These are phyloP conservation scores for Sclerotinia minor DNA, from an alignment of 2,329 filamentous ascomycete species.

Conservation along the genomic window DNA sequence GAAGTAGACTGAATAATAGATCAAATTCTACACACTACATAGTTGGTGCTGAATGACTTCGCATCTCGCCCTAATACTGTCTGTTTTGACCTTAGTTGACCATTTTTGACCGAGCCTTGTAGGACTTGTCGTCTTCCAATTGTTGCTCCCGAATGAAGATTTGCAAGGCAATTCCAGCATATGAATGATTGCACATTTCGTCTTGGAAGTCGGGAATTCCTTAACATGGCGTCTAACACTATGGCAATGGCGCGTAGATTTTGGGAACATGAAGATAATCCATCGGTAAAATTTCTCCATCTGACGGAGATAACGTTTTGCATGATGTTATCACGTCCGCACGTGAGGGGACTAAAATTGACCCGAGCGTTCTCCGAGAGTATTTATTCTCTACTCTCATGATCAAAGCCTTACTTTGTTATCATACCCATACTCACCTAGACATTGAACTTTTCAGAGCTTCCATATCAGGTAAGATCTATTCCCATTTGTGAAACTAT, in stretches of 20 bases:
- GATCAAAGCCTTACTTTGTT: too few relatives aligned
- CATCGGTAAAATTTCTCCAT: conserved; percentile 14
- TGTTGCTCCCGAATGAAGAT: conserved; percentile 19
- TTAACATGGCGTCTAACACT: conserved; percentile 33
- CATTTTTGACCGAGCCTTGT: neutral
- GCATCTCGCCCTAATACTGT: neutral
- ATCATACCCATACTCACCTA: neutral
- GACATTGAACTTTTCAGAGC: neutral
- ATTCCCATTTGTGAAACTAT: conserved; percentile 8
- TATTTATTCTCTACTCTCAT: neutral
- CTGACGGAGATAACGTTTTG: neutral
- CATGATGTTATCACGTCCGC: conserved; percentile 11
- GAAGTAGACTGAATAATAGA: neutral
- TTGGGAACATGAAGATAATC: neutral
- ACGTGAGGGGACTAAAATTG: neutral
- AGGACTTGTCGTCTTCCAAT: neutral
- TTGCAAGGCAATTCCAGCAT: conserved; percentile 37
- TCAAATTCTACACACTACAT: neutral
- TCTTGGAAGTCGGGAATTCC: conserved; percentile 25
- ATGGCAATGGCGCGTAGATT: conserved; percentile 4
- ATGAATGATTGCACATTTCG: conserved; percentile 29
- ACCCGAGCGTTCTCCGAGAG: neutral
- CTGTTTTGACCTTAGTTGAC: conserved; percentile 2
- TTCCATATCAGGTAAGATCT: conserved; percentile 27
- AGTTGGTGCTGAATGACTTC: conserved; percentile 6